Percentiles rank a stretch among this genome's conserved stretches.
Conservation (phyloP, 1,284 basidiomycete genomes). For the Gomphus bonarii region DNA sequence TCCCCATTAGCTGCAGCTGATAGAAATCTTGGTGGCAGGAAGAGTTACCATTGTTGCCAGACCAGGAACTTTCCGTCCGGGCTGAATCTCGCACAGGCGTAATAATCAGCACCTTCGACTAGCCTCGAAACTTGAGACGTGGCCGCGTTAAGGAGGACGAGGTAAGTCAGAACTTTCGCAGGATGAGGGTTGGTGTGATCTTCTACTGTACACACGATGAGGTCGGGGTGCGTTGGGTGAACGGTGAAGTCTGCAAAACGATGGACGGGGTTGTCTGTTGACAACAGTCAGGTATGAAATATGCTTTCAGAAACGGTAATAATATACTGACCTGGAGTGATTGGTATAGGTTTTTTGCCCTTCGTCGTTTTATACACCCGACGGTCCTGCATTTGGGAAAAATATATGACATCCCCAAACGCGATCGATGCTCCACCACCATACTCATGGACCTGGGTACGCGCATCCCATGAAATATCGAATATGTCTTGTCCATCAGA, state of each 20-base stretch:
- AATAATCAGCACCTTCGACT: conserved; percentile 28
- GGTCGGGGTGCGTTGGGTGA: conserved; percentile 15
- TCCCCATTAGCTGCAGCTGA: neutral
- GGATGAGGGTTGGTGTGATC: conserved; percentile 32
- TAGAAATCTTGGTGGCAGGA: neutral
- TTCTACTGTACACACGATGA: conserved; percentile 27
- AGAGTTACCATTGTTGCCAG: conserved; percentile 25
- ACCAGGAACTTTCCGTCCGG: conserved; percentile 26
- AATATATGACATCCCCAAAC: conserved; percentile 24
- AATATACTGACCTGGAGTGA: conserved; percentile 23
- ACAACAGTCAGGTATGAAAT: neutral
- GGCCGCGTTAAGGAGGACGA: conserved; percentile 24
- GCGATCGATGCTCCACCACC: conserved; percentile 29
- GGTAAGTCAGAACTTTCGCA: conserved; percentile 24
- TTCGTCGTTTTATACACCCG: conserved; percentile 16
- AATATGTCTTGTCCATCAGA: conserved; percentile 21
- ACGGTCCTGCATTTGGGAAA: conserved; percentile 23
- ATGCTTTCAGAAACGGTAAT: too few species aligned
- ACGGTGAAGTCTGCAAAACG: conserved; percentile 22
- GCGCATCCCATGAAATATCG: conserved; percentile 24
- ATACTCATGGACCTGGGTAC: conserved; percentile 29
- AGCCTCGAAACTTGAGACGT: conserved; percentile 15
- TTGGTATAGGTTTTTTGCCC: conserved; percentile 17
- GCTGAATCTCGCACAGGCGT: conserved; percentile 27
- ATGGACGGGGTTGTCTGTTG: conserved; percentile 17